A percentile compares a stretch with the other conserved stretches of the same genome.
Conservation (phyloP, 208 protist species). For the Tritrichomonas musculus region DNA sequence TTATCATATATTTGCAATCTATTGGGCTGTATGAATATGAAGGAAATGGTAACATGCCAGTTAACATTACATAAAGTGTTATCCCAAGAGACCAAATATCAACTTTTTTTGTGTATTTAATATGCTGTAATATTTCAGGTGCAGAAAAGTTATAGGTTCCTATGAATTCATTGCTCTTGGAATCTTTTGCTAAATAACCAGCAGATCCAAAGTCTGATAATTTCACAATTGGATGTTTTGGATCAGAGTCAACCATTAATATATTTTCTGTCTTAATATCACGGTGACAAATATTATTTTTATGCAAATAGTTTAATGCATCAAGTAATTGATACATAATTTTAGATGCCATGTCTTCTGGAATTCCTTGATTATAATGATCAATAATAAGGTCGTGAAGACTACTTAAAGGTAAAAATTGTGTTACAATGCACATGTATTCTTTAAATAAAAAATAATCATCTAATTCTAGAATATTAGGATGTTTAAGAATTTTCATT, state of each 20-base stretch:
- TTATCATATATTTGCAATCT: too few relatives aligned
- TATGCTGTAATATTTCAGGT: neutral
- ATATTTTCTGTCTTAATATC: conserved; percentile 20
- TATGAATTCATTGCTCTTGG: neutral
- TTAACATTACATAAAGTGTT: neutral
- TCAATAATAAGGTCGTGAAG: too few relatives aligned
- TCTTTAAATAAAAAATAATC: too few relatives aligned
- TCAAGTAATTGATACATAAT: too few relatives aligned
- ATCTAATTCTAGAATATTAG: too few relatives aligned
- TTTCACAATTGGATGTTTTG: neutral
- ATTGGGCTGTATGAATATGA: too few relatives aligned
- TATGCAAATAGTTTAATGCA: neutral
- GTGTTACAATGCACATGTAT: too few relatives aligned
- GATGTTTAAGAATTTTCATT: too few relatives aligned
- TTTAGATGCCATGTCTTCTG: too few relatives aligned
- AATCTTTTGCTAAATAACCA: neutral
- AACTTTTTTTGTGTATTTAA: neutral
- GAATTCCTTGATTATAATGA: too few relatives aligned
- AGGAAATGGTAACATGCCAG: neutral
- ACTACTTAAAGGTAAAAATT: too few relatives aligned
- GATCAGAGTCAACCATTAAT: neutral
- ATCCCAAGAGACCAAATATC: neutral
- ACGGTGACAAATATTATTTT: neutral
- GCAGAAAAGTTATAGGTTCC: neutral
- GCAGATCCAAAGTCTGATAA: neutral